A percentile compares a stretch with the other conserved stretches of the same genome.
These are phyloP conservation scores for Ceratocystis harringtonii DNA, from an alignment of 2,329 filamentous ascomycete genomes.

Conservation along the genomic window DNA sequence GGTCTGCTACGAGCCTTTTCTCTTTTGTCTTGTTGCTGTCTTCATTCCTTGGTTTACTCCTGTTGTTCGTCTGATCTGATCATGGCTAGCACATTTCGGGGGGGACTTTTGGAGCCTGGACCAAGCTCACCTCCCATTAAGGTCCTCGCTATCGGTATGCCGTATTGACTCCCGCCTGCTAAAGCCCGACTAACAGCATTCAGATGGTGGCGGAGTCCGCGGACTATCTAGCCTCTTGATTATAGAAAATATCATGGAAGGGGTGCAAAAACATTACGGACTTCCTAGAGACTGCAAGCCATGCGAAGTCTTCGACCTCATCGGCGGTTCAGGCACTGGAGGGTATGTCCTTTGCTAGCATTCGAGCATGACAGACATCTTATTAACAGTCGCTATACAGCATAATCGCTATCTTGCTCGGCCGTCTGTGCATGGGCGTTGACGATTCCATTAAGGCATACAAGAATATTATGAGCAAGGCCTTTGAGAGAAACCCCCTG, in stretches of 20 bases:
- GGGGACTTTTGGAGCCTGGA: no score
- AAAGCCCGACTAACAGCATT: no score
- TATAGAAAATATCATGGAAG: constrained; percentile 21
- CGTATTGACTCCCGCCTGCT: no score
- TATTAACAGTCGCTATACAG: neutral
- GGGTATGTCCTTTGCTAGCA: constrained; percentile 17
- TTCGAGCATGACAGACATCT: no score
- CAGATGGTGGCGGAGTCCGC: constrained; percentile 21
- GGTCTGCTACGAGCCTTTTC: no score
- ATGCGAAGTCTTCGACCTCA: constrained; percentile 22
- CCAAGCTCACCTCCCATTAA: no score
- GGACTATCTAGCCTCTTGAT: constrained; percentile 22
- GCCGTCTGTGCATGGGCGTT: neutral
- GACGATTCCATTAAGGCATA: neutral
- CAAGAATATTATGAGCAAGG: neutral
- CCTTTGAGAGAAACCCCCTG: neutral
- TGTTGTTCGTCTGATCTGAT: no score
- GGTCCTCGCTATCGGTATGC: no score
- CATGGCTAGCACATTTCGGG: no score
- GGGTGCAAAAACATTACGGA: constrained; percentile 13
- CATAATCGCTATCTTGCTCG: neutral
- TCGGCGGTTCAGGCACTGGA: constrained; percentile 24
- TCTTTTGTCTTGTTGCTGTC: no score
- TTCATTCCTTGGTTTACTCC: no score
- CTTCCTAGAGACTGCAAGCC: constrained; percentile 19